Conservation (phyloP, 305 asterid genomes). For the Fraxinus velutina region DNA sequence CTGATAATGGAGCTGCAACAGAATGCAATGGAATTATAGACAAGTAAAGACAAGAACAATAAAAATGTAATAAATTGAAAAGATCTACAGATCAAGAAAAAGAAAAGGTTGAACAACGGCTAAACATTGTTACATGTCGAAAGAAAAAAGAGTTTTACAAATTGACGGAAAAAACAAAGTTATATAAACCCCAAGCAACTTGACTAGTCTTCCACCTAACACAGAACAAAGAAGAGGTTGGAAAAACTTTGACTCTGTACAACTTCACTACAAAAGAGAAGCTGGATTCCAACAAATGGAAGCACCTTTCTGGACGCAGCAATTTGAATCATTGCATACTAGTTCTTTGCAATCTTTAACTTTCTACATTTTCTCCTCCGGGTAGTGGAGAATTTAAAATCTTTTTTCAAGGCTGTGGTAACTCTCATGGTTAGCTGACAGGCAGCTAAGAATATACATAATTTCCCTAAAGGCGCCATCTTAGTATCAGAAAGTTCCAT, state of each 20-base stretch:
- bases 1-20: constrained; percentile 58
- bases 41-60: constrained; percentile 16
- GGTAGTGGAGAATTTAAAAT: neutral
- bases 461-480: neutral
- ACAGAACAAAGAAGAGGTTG: neutral
- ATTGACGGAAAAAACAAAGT: neutral
- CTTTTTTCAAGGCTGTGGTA: neutral
- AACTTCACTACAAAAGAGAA: neutral
- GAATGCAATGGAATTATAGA: constrained; percentile 20
- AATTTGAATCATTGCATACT: neutral
- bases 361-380: neutral
- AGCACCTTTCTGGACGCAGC: neutral
- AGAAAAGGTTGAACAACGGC: neutral
- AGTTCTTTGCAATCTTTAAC: neutral
- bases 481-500: neutral
- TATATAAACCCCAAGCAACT: neutral
- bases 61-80: neutral
- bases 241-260: neutral
- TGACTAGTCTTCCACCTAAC: neutral
- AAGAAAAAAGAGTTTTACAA: neutral
- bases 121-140: neutral
- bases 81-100: neutral
- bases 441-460: neutral
- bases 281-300: neutral
- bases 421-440: neutral